A percentile compares a stretch with the other conserved stretches of the same genome.
Conservation (phyloP, 108 stramenopile species). For the Nitzschia palea region DNA sequence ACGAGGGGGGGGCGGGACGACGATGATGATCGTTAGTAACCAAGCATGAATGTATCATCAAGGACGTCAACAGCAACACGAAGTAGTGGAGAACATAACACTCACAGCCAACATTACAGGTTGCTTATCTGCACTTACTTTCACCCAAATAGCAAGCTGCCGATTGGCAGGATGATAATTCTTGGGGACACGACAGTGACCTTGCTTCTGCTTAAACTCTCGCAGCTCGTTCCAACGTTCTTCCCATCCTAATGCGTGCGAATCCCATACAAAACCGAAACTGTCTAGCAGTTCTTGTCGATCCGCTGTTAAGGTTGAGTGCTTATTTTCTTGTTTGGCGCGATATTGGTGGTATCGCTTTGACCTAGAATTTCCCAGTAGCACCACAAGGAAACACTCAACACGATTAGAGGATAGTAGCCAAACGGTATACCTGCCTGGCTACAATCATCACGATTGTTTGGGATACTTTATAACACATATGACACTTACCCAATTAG, state of each 20-base stretch:
- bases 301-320: background rate
- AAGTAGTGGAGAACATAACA: background rate
- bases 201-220: conserved; percentile 12
- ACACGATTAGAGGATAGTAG: too few species aligned
- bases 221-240: conserved; percentile 17
- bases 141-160: conserved; percentile 29
- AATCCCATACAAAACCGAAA: conserved; percentile 29
- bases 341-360: too few species aligned
- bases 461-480: too few species aligned
- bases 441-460: too few species aligned
- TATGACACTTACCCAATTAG: conserved; percentile 7
- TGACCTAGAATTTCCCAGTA: too few species aligned
- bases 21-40: background rate
- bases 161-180: conserved; percentile 19
- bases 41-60: background rate
- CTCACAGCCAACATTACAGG: too few species aligned
- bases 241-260: conserved; percentile 16
- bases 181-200: conserved; percentile 32
- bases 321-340: too few species aligned
- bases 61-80: background rate
- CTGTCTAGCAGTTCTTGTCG: background rate
- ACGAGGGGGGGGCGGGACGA: background rate
- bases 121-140: conserved; percentile 13
- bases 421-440: too few species aligned
- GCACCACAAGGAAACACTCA: too few species aligned